Evolutionary conservation across 2,329 filamentous ascomycete species (phyloP), one percentile per base, ranked within the genome.

Genomic region (Trichoderma sp.): DNA sequence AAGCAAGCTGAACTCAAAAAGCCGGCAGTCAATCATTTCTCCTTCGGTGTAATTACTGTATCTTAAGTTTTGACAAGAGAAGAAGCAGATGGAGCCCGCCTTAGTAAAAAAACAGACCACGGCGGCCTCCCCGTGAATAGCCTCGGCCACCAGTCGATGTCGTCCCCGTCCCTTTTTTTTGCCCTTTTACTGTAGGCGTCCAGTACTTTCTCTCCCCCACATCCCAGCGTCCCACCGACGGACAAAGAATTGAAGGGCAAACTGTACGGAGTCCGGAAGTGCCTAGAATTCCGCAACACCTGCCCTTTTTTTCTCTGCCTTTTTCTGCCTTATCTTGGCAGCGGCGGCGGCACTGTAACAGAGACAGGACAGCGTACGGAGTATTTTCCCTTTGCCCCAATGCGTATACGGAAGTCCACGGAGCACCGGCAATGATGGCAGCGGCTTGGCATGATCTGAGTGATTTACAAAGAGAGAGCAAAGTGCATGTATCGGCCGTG

Each of bases 71-170:
- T 24, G n/a, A 53, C n/a, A 53, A 21, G 4, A 53, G n/a, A 50
- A 4, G 4, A 35, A 35, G 33, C 33, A 35, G 11, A 35, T 24
- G 27, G 18, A 62, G 29, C 27, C 27, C 12, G 27, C 45, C 45
- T 45, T n/a, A 45, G 16, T 41, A 29, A 60, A 59, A 60, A 59
- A 59, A 31, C 12, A 60, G 12, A 12, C 67, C 33, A 27, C 35
- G 67, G 67, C 67, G 67, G 67, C 67, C 67, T 71, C 67, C 56
- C 68, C 68, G 56, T 62, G 68, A 71, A 71, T 63, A 71, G 56
- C 68, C 56, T 71, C 67, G 50, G 67, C 53, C 67, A 63, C 29
- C 29, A 63, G 4, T 33, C 8, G 12, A 21, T 33, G 16, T 53
- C 45, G 45, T 56, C 50, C 9, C 50, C 50, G 50, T 56, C 50